These are phyloP conservation scores for Primulina eburnea DNA, from an alignment of 257 asterid species.

Conservation along the genomic window DNA sequence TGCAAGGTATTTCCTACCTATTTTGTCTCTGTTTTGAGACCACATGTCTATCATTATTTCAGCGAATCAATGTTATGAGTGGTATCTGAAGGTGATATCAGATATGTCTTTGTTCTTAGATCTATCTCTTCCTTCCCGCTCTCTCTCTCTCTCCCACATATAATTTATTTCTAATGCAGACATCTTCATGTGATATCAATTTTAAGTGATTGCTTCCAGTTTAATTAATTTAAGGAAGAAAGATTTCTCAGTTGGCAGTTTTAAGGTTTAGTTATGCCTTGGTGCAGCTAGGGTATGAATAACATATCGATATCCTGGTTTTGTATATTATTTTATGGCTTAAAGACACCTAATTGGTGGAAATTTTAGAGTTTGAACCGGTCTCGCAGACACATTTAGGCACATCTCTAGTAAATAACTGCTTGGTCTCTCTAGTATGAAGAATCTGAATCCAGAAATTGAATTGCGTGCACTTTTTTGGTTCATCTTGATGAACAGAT, in stretches of 20 bases:
- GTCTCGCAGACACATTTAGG: conserved; percentile 30
- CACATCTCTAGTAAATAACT: conserved; percentile 35
- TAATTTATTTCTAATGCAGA: not conserved
- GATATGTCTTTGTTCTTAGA: conserved; percentile 3
- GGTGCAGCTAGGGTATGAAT: conserved; percentile 11
- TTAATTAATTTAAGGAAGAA: not conserved
- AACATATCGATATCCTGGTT: conserved; percentile 19
- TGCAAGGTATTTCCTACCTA: conserved; percentile 35
- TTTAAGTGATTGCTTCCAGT: conserved; percentile 1
- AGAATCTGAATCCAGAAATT: conserved; percentile 48
- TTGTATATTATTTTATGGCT: conserved; percentile 17
- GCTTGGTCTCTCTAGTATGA: conserved; percentile 41
- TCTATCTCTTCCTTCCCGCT: conserved; percentile 2
- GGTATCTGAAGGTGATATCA: conserved; percentile 41
- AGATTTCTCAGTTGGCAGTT: not conserved
- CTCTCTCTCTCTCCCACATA: not conserved
- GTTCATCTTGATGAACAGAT: conserved; percentile 37
- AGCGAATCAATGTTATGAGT: conserved; percentile 40
- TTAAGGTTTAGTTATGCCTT: conserved; percentile 10
- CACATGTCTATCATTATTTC: conserved; percentile 30
- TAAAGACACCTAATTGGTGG: conserved; percentile 15
- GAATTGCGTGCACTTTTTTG: conserved; percentile 62
- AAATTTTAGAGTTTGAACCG: conserved; percentile 18
- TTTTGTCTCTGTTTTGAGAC: conserved; percentile 31
- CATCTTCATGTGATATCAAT: conserved; percentile 20